Percentiles rank a stretch among this genome's conserved stretches.
phyloP scores from a whole-genome alignment of 768 basidiomycete genomes.

The Mrakia gelida region DNA sequence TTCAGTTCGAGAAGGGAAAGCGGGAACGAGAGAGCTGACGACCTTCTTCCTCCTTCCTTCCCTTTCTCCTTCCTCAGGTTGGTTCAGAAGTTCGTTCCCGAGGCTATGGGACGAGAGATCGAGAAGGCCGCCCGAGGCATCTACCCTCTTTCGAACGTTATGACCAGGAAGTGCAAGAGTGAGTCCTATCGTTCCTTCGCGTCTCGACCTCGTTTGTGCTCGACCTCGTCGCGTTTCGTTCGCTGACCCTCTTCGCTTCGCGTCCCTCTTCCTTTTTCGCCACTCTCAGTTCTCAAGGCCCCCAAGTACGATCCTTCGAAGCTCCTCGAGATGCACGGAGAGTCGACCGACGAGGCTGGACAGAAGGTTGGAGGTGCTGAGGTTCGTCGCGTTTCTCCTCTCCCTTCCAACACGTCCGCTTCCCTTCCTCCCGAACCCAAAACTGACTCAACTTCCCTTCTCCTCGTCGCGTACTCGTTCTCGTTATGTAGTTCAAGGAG shows the following conservation, averaged over 20 bases:
- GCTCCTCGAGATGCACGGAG: slow-evolving; percentile 93
- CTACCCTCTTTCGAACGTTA: slow-evolving; percentile 98
- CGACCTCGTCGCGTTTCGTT: not conserved
- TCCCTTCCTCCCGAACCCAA: not conserved
- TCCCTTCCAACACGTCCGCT: not conserved
- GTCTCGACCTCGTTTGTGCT: not conserved
- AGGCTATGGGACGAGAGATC: slow-evolving; percentile 98
- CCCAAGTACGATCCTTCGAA: slow-evolving; percentile 96
- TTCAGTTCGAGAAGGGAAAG: not conserved
- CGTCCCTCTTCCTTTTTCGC: not conserved
- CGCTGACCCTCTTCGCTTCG: slow-evolving; percentile 4
- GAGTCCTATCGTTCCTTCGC: not conserved
- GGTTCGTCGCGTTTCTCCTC: slow-evolving; percentile 3
- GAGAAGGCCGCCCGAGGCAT: slow-evolving; percentile 96
- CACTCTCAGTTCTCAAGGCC: slow-evolving; percentile 65
- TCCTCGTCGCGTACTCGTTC: not conserved
- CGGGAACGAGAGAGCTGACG: not conserved
- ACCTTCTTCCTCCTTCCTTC: not conserved
- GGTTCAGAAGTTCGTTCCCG: slow-evolving; percentile 97
- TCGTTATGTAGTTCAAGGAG: slow-evolving; percentile 74
- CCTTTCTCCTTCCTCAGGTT: slow-evolving; percentile 44
- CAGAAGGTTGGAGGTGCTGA: slow-evolving; percentile 18
- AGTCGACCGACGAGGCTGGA: slow-evolving; percentile 78
- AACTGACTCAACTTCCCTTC: not conserved
- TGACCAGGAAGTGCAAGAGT: slow-evolving; percentile 95